Conservation (phyloP, 495 filamentous ascomycete genomes). For the Immersiella caudata region DNA sequence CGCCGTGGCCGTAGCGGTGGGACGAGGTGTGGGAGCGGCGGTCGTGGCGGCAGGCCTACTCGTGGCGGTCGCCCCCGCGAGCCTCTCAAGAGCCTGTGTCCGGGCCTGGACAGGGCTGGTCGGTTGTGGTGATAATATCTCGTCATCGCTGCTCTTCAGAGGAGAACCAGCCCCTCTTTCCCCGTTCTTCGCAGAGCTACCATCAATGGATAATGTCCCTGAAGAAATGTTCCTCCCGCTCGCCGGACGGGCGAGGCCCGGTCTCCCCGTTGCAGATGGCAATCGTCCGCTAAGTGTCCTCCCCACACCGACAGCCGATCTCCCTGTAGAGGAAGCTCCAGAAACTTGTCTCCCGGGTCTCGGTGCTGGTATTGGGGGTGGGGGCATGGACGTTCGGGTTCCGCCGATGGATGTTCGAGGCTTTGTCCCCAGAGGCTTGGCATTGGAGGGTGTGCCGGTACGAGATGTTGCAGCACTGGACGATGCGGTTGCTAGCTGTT, state of each 20-base stretch:
- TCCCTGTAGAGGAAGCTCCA: constrained; percentile 36
- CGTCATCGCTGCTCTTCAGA: constrained; percentile 42
- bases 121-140: constrained; percentile 47
- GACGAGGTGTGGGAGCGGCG: constrained; percentile 14
- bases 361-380: constrained; percentile 51
- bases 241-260: constrained; percentile 36
- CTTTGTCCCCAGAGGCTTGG: constrained; percentile 50
- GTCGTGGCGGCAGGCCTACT: constrained; percentile 32
- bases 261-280: constrained; percentile 34
- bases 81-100: constrained; percentile 50
- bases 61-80: constrained; percentile 41
- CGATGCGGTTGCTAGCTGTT: constrained; percentile 63
- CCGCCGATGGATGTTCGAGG: constrained; percentile 53
- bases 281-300: constrained; percentile 43
- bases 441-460: constrained; percentile 61
- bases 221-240: constrained; percentile 46
- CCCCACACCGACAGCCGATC: constrained; percentile 29
- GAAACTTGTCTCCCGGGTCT: constrained; percentile 40
- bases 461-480: constrained; percentile 62
- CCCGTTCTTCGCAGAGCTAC: constrained; percentile 33
- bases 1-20: constrained; percentile 43
- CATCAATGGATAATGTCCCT: constrained; percentile 41
- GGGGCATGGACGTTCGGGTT: constrained; percentile 68
- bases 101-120: constrained; percentile 49
- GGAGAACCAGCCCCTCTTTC: constrained; percentile 41